phyloP scores from a whole-genome alignment of 768 basidiomycete genomes.

The Paxillus rubicundulus region DNA sequence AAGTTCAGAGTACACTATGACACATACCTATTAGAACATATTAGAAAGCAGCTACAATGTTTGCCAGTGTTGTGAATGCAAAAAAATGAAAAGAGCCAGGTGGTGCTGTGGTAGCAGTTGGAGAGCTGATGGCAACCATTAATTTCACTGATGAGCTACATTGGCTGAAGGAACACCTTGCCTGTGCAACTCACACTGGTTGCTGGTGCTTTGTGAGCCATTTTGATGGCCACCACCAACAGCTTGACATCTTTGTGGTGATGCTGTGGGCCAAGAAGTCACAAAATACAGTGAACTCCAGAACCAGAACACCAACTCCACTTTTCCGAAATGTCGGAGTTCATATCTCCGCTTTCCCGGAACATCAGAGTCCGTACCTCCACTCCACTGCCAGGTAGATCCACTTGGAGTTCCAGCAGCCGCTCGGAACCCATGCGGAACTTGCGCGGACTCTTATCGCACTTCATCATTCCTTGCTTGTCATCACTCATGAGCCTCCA shows the following conservation, averaged over 20 bases:
- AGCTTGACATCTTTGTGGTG: not conserved
- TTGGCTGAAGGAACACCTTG: not conserved
- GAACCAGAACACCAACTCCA: too few species aligned
- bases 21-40: not conserved
- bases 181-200: not conserved
- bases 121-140: not conserved
- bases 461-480: too few species aligned
- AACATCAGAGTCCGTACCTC: too few species aligned
- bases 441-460: too few species aligned
- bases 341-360: too few species aligned
- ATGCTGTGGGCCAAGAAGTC: not conserved
- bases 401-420: too few species aligned
- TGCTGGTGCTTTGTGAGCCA: not conserved
- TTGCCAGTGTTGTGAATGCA: not conserved
- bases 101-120: not conserved
- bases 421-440: too few species aligned
- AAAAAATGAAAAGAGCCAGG: not conserved
- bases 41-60: not conserved
- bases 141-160: not conserved
- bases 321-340: too few species aligned
- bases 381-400: too few species aligned
- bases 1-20: not conserved
- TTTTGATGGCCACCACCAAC: not conserved
- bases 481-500: too few species aligned
- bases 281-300: too few species aligned